Evolutionary conservation across 192 early-diverging fungal genomes (phyloP).

Genomic region (Mortierella claussenii): DNA sequence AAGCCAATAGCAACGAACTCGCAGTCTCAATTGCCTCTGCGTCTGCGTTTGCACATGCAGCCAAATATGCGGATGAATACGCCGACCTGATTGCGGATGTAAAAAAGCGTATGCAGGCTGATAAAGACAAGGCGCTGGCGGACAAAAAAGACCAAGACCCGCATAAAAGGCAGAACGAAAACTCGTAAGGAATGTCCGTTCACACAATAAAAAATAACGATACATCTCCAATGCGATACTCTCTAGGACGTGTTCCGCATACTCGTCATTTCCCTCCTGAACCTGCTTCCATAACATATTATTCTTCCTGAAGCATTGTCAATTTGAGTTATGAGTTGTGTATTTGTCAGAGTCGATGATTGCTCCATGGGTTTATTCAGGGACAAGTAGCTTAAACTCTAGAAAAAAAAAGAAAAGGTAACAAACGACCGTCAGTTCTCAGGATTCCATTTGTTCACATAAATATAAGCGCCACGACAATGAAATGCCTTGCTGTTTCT

Average conservation of each 20-base stretch:
- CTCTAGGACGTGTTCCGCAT: no score
- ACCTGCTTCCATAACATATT: no score
- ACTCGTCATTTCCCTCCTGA: no score
- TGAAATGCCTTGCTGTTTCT: not conserved
- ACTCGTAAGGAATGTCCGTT: not conserved
- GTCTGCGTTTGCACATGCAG: conserved; percentile 25
- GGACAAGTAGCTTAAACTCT: conserved; percentile 50
- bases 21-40: conserved; percentile 18
- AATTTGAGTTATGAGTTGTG: no score
- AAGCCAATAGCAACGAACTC: conserved; percentile 20
- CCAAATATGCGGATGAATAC: conserved; percentile 36
- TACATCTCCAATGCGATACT: no score
- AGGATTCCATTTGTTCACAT: not conserved
- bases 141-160: not conserved
- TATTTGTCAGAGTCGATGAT: conserved; percentile 47
- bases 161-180: no score
- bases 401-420: conserved; percentile 1
- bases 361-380: conserved; percentile 52
- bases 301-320: no score
- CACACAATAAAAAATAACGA: not conserved
- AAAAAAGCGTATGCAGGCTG: conserved; percentile 11
- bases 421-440: not conserved
- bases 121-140: conserved; percentile 10
- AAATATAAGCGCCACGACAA: not conserved
- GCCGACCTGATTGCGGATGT: conserved; percentile 36